Evolutionary conservation across 371 early-diverging fungal genomes (phyloP).

Genomic region (Fennellomyces sp.): DNA sequence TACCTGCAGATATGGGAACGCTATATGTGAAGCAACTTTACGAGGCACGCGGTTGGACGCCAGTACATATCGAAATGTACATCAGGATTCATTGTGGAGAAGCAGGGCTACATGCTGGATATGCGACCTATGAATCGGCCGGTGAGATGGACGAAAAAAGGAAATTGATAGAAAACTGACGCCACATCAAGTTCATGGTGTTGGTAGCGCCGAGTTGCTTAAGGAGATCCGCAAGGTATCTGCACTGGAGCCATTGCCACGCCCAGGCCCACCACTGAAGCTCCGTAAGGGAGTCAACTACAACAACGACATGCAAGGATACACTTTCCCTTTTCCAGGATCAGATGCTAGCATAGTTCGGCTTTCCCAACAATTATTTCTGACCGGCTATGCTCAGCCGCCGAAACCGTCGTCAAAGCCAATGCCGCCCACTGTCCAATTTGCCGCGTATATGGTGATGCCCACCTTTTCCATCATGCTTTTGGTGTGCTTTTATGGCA

Average conservation of each 20-base stretch:
- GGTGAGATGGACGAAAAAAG: conserved; percentile 23
- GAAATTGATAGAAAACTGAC: background rate
- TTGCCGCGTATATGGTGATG: conserved; percentile 61
- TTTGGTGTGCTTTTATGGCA: conserved; percentile 33
- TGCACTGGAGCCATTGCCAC: conserved; percentile 46
- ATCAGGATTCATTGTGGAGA: conserved; percentile 52
- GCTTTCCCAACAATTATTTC: conserved; percentile 56
- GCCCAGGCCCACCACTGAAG: conserved; percentile 39
- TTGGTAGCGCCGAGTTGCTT: conserved; percentile 53
- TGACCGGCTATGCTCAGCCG: conserved; percentile 34
- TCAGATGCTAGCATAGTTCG: conserved; percentile 64
- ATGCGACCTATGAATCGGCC: conserved; percentile 66
- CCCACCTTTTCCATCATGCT: conserved; percentile 52
- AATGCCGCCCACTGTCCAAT: conserved; percentile 59
- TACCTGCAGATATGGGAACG: conserved; percentile 66
- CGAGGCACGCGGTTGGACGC: conserved; percentile 42
- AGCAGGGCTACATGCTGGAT: conserved; percentile 57
- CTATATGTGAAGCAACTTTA: conserved; percentile 56
- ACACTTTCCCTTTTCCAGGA: conserved; percentile 62
- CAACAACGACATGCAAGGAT: conserved; percentile 53
- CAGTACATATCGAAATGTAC: conserved; percentile 66
- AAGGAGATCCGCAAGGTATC: conserved; percentile 58
- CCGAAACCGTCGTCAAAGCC: conserved; percentile 20
- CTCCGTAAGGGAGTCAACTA: conserved; percentile 43
- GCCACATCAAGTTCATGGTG: conserved; percentile 48